Conservation (phyloP, 1,284 basidiomycete genomes). For the Grifola frondosa region DNA sequence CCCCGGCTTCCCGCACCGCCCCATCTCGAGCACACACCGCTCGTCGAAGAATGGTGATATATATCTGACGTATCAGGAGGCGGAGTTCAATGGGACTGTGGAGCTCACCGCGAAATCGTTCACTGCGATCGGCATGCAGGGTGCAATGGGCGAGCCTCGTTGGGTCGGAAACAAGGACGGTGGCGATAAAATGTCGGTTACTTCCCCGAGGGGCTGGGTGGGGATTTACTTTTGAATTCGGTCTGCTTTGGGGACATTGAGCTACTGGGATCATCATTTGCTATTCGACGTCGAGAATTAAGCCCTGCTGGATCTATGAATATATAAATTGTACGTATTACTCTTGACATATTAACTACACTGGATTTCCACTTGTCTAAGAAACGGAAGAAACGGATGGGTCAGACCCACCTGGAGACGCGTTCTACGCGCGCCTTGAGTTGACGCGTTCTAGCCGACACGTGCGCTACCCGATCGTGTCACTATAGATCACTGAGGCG, state of each 20-base stretch:
- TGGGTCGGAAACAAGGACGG: constrained; percentile 49
- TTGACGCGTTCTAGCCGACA: background rate
- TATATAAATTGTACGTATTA: too few relatives aligned
- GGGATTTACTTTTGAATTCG: constrained; percentile 50
- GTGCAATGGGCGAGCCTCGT: constrained; percentile 37
- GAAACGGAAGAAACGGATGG: too few relatives aligned
- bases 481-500: too few relatives aligned
- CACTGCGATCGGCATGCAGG: constrained; percentile 38
- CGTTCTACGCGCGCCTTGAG: too few relatives aligned
- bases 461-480: too few relatives aligned
- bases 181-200: constrained; percentile 42
- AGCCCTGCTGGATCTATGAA: too few relatives aligned
- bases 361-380: too few relatives aligned
- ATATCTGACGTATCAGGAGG: constrained; percentile 53
- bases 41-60: constrained; percentile 49
- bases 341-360: too few relatives aligned
- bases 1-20: constrained; percentile 41
- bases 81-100: constrained; percentile 50
- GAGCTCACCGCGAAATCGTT: constrained; percentile 45
- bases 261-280: too few relatives aligned
- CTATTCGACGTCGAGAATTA: too few relatives aligned
- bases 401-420: too few relatives aligned
- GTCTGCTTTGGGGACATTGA: too few relatives aligned
- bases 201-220: constrained; percentile 48
- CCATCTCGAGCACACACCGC: constrained; percentile 47